Evolutionary conservation across 805 yeast species (phyloP).

Genomic region (Candida nemodendra): DNA sequence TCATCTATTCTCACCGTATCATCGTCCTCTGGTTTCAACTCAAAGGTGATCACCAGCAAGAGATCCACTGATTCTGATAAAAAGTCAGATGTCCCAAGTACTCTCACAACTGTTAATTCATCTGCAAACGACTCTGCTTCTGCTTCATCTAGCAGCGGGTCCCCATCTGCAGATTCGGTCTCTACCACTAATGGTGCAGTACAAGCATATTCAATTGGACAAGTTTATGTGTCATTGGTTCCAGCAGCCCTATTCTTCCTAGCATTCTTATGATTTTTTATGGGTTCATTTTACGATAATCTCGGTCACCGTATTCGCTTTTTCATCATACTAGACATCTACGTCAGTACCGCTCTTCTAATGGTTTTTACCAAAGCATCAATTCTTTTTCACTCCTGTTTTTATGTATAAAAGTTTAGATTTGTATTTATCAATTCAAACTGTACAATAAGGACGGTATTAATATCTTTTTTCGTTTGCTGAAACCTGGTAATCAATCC

Average conservation of each 20-base stretch:
- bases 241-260: slow-evolving; percentile 14
- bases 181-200: slow-evolving; percentile 17
- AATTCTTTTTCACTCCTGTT: no score
- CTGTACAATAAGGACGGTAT: no score
- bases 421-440: no score
- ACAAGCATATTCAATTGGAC: neutral
- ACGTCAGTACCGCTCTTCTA: no score
- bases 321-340: no score
- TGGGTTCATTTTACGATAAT: no score
- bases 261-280: slow-evolving; percentile 7
- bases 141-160: slow-evolving; percentile 14
- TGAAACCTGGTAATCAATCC: no score
- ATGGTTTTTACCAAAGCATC: no score
- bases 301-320: no score
- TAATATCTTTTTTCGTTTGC: no score
- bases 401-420: no score
- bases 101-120: slow-evolving; percentile 4
- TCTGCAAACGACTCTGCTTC: slow-evolving; percentile 7
- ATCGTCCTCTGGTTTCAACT: slow-evolving; percentile 1
- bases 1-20: slow-evolving; percentile 1
- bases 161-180: slow-evolving; percentile 15
- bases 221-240: slow-evolving; percentile 7
- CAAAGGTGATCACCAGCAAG: slow-evolving; percentile 9
- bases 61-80: slow-evolving; percentile 9
- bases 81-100: neutral